Base-by-base conservation (phyloP, 2,329 filamentous ascomycete genomes). In the Verticillium nubilum region DNA sequence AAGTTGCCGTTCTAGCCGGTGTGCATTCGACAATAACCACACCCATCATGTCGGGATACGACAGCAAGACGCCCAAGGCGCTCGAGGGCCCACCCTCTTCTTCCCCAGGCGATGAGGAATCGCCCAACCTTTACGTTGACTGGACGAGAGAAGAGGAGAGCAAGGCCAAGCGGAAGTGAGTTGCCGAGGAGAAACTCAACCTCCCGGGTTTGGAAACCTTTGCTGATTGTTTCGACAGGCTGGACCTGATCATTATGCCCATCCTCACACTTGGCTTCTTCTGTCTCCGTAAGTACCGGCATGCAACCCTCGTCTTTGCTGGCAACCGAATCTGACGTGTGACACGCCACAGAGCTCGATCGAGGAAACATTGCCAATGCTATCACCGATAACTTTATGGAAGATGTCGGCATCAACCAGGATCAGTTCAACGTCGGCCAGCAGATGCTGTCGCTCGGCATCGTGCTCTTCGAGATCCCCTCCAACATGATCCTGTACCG, bases 371-470 rank as follows among this genome's bases (percentile, higher is more conserved):
- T 67, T 23, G 63, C 61, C 17, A 74, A 74, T 33, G 72, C 72
- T 1, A 70, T 72, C 10, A 72, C 72, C 9, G 72, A 74, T 37
- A 71, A 73, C n/a, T 80, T 84, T 63, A 76, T 80, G 56, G 66
- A 75, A 19, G 80, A 84, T 63, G 73, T 84, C 23, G 68, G 73
- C 17, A 76, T 84, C 62, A 74, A 73, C 3, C 79, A 80, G 7
- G 75, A 82, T 60, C 76, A 82, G 62, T 76, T 81, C 67, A 83
- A 83, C 59, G 68, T 81, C 31, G 80, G 80, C 5, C 76, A 80
- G 26, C 78, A 81, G 61, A 71, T 83, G 61, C 70, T 83, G 0
- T 81, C 78, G 0, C 71, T 79, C 2, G 78, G 78, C 5, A 80
- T 81, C 50, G 77, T 80, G 4, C 66, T 80, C 4, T 68, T 72